phyloP scores from a whole-genome alignment of 345 rosid genomes.

The Populus alba region DNA sequence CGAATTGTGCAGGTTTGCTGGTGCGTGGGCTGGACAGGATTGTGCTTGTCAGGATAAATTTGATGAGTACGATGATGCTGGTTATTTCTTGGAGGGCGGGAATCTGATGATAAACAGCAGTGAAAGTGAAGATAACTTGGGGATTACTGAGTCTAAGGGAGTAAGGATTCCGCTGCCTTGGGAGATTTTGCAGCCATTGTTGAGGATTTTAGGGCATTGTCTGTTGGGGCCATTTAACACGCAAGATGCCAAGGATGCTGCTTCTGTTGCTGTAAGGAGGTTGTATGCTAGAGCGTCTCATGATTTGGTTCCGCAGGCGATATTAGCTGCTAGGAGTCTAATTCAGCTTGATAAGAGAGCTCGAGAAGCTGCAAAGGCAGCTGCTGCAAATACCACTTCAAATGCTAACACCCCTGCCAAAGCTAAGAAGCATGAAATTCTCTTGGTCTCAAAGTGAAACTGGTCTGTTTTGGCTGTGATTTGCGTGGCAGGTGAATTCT shows the following conservation, averaged over 20 bases:
- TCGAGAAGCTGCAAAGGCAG: slow-evolving; percentile 46
- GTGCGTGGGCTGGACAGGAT: slow-evolving; percentile 87
- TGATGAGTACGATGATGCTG: slow-evolving; percentile 31
- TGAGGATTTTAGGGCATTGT: slow-evolving; percentile 83
- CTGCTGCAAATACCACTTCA: slow-evolving; percentile 41
- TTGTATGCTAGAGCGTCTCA: slow-evolving; percentile 91
- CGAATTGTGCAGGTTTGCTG: slow-evolving; percentile 62
- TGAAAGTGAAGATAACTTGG: slow-evolving; percentile 37
- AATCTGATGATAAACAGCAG: slow-evolving; percentile 4
- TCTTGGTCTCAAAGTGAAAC: slow-evolving; percentile 83
- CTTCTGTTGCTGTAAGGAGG: slow-evolving; percentile 69
- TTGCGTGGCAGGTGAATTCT: slow-evolving; percentile 30
- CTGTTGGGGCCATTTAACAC: slow-evolving; percentile 74
- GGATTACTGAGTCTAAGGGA: slow-evolving; percentile 37
- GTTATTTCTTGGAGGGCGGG: slow-evolving; percentile 21
- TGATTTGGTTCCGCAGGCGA: slow-evolving; percentile 87
- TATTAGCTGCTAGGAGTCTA: slow-evolving; percentile 74
- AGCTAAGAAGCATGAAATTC: slow-evolving; percentile 78
- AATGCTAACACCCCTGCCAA: slow-evolving; percentile 80
- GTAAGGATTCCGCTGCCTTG: slow-evolving; percentile 88
- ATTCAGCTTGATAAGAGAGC: slow-evolving; percentile 79
- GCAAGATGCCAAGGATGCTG: slow-evolving; percentile 71
- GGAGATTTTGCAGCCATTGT: slow-evolving; percentile 80
- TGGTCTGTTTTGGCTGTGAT: slow-evolving; percentile 7
- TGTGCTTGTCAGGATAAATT: slow-evolving; percentile 57